Conservation (phyloP, 495 filamentous ascomycete species). For the Aspergillus affinis region DNA sequence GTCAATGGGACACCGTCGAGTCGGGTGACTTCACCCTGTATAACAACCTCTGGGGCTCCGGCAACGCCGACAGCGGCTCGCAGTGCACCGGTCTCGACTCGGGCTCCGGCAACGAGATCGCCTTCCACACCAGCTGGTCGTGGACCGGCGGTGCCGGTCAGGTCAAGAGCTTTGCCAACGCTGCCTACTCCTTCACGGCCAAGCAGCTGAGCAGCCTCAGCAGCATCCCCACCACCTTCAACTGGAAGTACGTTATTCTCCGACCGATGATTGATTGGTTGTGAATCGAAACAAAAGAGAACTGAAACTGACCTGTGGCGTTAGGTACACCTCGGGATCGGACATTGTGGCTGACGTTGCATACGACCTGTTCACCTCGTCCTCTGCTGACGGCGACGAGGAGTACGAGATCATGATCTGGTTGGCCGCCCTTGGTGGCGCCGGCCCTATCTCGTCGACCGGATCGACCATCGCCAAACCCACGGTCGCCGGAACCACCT, state of each 20-base stretch:
- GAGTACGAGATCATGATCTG: slow-evolving; percentile 75
- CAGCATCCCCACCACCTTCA: slow-evolving; percentile 52
- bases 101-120: slow-evolving; percentile 42
- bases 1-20: slow-evolving; percentile 44
- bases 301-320: slow-evolving; percentile 1
- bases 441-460: slow-evolving; percentile 60
- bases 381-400: slow-evolving; percentile 40
- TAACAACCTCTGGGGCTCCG: slow-evolving; percentile 55
- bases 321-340: slow-evolving; percentile 52
- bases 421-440: slow-evolving; percentile 60
- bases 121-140: slow-evolving; percentile 58
- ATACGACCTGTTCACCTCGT: slow-evolving; percentile 63
- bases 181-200: slow-evolving; percentile 41
- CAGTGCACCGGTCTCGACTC: slow-evolving; percentile 59
- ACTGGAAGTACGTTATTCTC: slow-evolving; percentile 48
- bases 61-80: slow-evolving; percentile 43
- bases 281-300: neutral
- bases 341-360: slow-evolving; percentile 60
- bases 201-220: slow-evolving; percentile 49
- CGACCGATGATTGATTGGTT: neutral
- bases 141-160: slow-evolving; percentile 51
- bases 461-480: slow-evolving; percentile 54
- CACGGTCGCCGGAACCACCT: slow-evolving; percentile 49
- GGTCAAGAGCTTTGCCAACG: slow-evolving; percentile 64
- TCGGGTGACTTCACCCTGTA: slow-evolving; percentile 52